These are phyloP conservation scores for Metrosideros polymorpha DNA, from an alignment of 441 rosid genomes.

Conservation along the genomic window DNA sequence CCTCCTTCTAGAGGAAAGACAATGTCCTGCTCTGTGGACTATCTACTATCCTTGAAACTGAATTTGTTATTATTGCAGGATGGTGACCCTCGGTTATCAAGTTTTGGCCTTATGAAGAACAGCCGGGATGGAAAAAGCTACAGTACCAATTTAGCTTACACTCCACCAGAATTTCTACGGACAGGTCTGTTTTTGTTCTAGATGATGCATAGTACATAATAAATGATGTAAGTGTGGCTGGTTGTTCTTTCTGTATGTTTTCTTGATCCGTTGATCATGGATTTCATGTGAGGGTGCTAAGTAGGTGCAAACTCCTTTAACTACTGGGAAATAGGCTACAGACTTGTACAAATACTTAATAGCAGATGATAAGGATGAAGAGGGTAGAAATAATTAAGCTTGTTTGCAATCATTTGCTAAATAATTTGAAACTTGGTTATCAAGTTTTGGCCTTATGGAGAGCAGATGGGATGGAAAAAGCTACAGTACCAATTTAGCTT, in stretches of 20 bases:
- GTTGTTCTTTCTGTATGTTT: background rate
- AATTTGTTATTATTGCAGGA: background rate
- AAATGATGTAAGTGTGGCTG: background rate
- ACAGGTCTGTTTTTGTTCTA: background rate
- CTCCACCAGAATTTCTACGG: background rate
- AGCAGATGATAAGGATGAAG: too few species aligned
- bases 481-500: background rate
- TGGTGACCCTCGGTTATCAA: background rate
- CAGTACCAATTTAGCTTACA: background rate
- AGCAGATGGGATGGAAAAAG: constrained; percentile 1
- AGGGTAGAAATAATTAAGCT: too few species aligned
- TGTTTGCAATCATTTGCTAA: too few species aligned
- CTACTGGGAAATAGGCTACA: background rate
- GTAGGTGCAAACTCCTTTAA: background rate
- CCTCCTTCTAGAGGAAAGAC: background rate
- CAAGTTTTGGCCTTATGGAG: background rate
- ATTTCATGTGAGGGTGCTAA: background rate
- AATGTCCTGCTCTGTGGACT: background rate
- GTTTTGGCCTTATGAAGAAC: constrained; percentile 1
- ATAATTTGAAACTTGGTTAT: too few species aligned
- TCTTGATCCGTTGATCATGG: background rate
- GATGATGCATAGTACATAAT: background rate
- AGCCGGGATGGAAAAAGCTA: constrained; percentile 1
- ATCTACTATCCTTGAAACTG: background rate
- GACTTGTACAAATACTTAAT: background rate